These are phyloP conservation scores for Aspergillus haitiensis DNA, from an alignment of 495 filamentous ascomycete species.

Conservation along the genomic window DNA sequence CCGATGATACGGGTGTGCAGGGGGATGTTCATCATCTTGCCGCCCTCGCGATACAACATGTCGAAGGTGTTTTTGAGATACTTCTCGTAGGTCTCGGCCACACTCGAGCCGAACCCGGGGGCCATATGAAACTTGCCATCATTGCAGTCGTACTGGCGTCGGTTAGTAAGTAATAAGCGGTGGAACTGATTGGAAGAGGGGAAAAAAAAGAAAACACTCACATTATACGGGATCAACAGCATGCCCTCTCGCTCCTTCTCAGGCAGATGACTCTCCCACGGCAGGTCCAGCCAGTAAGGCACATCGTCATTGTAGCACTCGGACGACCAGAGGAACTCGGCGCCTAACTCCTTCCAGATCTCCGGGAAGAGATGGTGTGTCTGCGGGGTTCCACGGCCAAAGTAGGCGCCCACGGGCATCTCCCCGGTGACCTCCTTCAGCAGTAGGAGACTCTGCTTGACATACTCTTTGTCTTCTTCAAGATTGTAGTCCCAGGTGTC, in stretches of 20 bases:
- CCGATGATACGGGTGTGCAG: conserved; percentile 27
- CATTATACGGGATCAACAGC: conserved; percentile 16
- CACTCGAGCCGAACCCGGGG: conserved; percentile 5
- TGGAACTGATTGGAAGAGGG: too few species aligned
- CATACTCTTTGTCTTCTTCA: conserved; percentile 12
- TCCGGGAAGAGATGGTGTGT: conserved; percentile 13
- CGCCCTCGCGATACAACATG: conserved; percentile 14
- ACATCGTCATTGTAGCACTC: conserved; percentile 17
- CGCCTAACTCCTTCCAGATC: conserved; percentile 15
- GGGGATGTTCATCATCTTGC: conserved; percentile 15
- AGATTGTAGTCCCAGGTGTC: conserved; percentile 9
- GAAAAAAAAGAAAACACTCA: neutral
- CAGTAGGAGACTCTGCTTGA: neutral
- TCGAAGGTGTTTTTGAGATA: conserved; percentile 18
- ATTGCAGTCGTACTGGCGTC: conserved; percentile 10
- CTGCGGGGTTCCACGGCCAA: conserved; percentile 13
- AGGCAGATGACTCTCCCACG: conserved; percentile 5
- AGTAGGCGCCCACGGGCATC: conserved; percentile 16
- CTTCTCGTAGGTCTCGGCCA: conserved; percentile 11
- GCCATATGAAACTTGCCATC: conserved; percentile 16
- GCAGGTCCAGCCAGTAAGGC: conserved; percentile 17
- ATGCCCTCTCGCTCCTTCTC: conserved; percentile 16
- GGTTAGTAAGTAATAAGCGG: neutral
- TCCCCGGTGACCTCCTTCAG: conserved; percentile 13
- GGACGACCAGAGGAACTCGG: conserved; percentile 7